A percentile compares a stretch with the other conserved stretches of the same genome.
Evolutionary conservation across 805 yeast genomes (phyloP).

Genomic region (Kluyveromyces dobzhanskii): DNA sequence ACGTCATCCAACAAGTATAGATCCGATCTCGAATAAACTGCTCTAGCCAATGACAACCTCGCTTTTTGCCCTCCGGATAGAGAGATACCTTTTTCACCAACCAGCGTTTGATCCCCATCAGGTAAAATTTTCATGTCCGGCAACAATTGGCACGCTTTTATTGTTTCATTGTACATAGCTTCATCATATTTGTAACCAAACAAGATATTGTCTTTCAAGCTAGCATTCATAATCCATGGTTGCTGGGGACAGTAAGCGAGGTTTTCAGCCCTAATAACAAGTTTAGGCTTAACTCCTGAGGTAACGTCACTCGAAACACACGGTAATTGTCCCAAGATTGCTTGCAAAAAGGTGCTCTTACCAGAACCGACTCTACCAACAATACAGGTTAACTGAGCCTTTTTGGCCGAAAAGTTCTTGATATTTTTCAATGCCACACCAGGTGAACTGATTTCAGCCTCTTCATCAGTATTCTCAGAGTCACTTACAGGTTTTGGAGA

Average conservation of each 20-base stretch:
- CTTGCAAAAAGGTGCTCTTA: slow-evolving; percentile 73
- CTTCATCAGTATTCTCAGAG: slow-evolving; percentile 33
- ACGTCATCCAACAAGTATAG: slow-evolving; percentile 56
- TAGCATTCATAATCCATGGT: slow-evolving; percentile 96
- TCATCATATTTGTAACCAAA: slow-evolving; percentile 53
- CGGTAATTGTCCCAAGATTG: slow-evolving; percentile 62
- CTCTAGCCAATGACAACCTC: slow-evolving; percentile 57
- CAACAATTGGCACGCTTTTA: slow-evolving; percentile 42
- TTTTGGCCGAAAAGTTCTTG: slow-evolving; percentile 38
- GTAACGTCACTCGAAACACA: slow-evolving; percentile 63
- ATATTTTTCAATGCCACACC: slow-evolving; percentile 41
- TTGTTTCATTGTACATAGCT: slow-evolving; percentile 33
- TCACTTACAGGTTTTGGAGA: slow-evolving; percentile 14
- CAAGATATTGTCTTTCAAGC: slow-evolving; percentile 81
- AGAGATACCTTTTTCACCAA: slow-evolving; percentile 55
- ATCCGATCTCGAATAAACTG: slow-evolving; percentile 55
- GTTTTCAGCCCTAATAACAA: slow-evolving; percentile 42
- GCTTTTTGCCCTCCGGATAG: slow-evolving; percentile 60
- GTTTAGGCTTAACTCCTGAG: slow-evolving; percentile 45
- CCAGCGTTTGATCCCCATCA: slow-evolving; percentile 46
- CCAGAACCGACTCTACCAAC: slow-evolving; percentile 91
- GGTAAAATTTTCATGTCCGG: slow-evolving; percentile 41
- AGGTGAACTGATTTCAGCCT: slow-evolving; percentile 35
- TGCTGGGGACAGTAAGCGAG: slow-evolving; percentile 88
- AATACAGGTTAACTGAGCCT: slow-evolving; percentile 57